Base-by-base conservation (phyloP, 768 basidiomycete species). In the Rickenella mellea region DNA sequence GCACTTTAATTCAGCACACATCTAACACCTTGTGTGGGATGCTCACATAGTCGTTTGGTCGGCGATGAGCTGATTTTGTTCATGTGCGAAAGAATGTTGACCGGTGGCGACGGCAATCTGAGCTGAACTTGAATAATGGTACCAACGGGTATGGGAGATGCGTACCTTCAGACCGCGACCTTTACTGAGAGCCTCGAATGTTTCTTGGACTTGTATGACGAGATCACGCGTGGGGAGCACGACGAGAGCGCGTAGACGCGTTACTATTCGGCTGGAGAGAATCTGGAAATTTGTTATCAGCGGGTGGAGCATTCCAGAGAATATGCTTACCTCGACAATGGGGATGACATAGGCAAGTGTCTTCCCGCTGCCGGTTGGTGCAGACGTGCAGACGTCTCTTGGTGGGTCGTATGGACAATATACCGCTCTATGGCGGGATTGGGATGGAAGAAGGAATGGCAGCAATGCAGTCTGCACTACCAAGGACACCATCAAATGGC, bases 311-410 rank as follows among this genome's bases (percentile, higher is more conserved):
- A 36, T 14, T 25, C 19, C 11, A 25, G 17, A 19, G 8, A 21
- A 24, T 11, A 19, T 24, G 29, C 63, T 44, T 44, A 84, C 90
- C 71, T 96, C 90, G 24, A 96, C 70, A 42, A 97, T 85, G 1
- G 96, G 96, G 26, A 98, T 64, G 1, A 82, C 87, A 63, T 99
- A 99, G n/a, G 90, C 87, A 22, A 99, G 70, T 0, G 94, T 99
- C 61, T 99, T 99, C 0, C 96, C 96, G 51, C 92, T 96, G 19
- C 96, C 96, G 0, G 96, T 99, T 0, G 96, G 96, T 1, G 96
- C 96, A 6, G 91, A 96, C 10, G 94, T 86, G 51, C 92, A 93
- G 10, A 92, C 72, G 61, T 99, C 96, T 21, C 71, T 71, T 21
- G 80, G 80, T 27, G 76, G 70, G 43, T 72, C 56, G 51, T 75